Evolutionary conservation across 768 basidiomycete genomes (phyloP).

Genomic region (Russula griseocarnosa): DNA sequence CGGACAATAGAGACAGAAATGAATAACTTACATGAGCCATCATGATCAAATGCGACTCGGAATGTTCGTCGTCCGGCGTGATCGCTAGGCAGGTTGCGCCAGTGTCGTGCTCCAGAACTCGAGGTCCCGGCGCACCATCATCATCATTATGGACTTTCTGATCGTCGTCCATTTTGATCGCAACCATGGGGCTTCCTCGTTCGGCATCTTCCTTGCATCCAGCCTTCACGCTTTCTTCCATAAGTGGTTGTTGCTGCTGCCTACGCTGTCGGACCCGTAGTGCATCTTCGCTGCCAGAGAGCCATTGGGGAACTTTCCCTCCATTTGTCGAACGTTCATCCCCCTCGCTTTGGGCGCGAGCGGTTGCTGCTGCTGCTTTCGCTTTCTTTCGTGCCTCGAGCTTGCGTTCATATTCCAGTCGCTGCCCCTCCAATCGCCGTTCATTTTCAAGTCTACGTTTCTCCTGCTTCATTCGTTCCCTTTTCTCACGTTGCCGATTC

Average conservation of each 20-base stretch:
- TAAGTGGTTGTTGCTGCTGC: too few relatives aligned
- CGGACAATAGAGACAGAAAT: neutral
- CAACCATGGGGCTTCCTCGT: neutral
- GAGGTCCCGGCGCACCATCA: neutral
- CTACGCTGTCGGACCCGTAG: too few relatives aligned
- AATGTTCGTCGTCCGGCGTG: neutral
- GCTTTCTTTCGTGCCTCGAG: constrained; percentile 8
- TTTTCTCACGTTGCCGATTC: neutral
- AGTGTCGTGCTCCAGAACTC: neutral
- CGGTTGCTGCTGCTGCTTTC: neutral
- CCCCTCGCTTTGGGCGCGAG: neutral
- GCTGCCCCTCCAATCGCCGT: constrained; percentile 15
- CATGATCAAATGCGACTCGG: neutral
- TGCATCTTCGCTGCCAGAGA: neutral
- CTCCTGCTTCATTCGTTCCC: neutral
- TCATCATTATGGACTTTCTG: neutral
- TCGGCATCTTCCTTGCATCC: neutral
- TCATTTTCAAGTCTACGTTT: neutral
- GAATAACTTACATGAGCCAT: constrained; percentile 1
- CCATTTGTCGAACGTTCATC: neutral
- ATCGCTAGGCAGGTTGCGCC: neutral
- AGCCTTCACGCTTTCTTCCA: too few relatives aligned
- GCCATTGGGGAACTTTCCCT: neutral
- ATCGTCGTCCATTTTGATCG: neutral
- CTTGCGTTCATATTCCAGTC: constrained; percentile 7